Evolutionary conservation across 2,329 filamentous ascomycete species (phyloP), one percentile per base, ranked within the genome.

Genomic region (Ophiocordyceps camponoti-saundersi): DNA sequence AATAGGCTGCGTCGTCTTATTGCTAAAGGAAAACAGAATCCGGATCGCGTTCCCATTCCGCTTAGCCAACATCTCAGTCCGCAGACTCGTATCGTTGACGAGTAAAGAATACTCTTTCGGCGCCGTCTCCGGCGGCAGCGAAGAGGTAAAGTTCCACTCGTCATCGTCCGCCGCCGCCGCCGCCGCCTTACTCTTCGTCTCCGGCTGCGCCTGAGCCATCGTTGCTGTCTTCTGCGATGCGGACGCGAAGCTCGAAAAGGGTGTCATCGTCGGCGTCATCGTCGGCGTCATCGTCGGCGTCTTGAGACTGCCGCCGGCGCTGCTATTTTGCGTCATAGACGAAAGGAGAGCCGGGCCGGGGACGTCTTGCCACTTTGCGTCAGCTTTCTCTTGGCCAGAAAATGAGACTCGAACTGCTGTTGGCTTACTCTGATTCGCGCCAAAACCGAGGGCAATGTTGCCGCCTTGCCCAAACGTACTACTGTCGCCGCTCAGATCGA

Each of bases 61-160:
- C 21, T 72, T 76, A 6, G 86, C 81, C 39, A 80, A 68, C 60
- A 95, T 81, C 39, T 85, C 75, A 49, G 94, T 80, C 49, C 77
- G 77, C 44, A 96, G 67, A 42, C 68, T 72, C 2, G 79, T 81
- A 56, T 85, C 80, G 57, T 78, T 79, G 42, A 95, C 77, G 3
- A 71, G 73, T 20, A 82, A 67, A 44, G 77, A 76, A 53, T 85
- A 77, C 45, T 77, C 73, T 46, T 65, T 71, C 1, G 80, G 78
- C 32, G 69, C 57, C 46, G 67, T 57, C 50, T 77, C 70, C 2
- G 70, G 63, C 26, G 90, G 90, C 15, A 95, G 71, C 0, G 90
- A 82, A 0, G 90, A 96, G 3, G 85, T 79, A 61, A 96, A 96
- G 22, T 79, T 84, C 89, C 90, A 96, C 58, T 96, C 90, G 52